Evolutionary conservation across 1,284 basidiomycete species (phyloP), one percentile per base, ranked within the genome.

Genomic region (Puccinia coronata): DNA sequence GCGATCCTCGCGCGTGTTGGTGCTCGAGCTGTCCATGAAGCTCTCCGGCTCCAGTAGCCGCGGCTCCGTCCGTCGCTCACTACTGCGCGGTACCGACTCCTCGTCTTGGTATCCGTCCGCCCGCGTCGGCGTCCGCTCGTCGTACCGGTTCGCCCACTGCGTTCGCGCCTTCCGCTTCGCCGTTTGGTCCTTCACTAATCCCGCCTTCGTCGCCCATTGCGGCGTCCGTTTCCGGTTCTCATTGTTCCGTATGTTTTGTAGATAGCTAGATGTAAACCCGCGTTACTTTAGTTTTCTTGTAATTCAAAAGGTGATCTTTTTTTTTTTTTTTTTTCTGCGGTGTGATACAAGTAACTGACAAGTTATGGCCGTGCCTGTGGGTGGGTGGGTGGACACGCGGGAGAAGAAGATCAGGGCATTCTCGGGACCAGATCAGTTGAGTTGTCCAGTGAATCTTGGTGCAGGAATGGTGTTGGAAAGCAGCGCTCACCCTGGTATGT

Each of bases 161-260:
- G 63, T 69, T 28, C 71, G 36, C n/a, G 61, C 59, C 39, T 71
- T 70, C 11, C 76, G 57, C 31, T 67, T 49, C 9, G 49, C 59
- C 5, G 57, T 12, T 0, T 39, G 57, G 28, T 90, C 91, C 85
- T 95, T 90, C 83, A 97, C 90, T 70, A 98, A 91, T 49, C 95
- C 95, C 85, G 93, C 93, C 82, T 91, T 91, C 86, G 94, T 89
- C 0, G 92, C 93, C 96, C 96, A 98, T 86, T 96, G 95, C 23
- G 96, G 96, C 31, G 95, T 97, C 80, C 96, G 91, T 39, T 90
- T 89, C 85, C 92, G 90, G 84, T 91, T 96, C 88, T 95, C 93
- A 89, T 98, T 98, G 88, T 98, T 98, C 77, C 96, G 90, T 83
- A 98, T 91, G 87, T 96, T 97, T 91, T 97, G 87, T 20, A 72